Base-by-base conservation (phyloP, 176 grass and related monocot species). In the Aegilops bicornis region DNA sequence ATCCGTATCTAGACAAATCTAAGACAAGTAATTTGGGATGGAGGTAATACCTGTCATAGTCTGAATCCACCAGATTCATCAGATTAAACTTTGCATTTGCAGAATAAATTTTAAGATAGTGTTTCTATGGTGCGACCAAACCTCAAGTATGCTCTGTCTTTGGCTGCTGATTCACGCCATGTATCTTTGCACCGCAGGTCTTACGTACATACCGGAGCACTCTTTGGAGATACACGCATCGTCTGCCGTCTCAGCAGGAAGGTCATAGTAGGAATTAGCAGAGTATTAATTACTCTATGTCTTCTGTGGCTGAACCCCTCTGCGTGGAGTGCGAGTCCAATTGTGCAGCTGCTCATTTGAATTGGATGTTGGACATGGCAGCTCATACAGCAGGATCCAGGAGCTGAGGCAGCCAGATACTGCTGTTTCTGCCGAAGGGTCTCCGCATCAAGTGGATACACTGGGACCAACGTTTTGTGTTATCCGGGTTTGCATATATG, bases 221-320 rank as follows among this genome's bases (percentile, higher is more conserved):
- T 92, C 97, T 30, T 83, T 99, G 89, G 90, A 99, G 85, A 99
- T 99, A 84, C 82, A 99, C 81, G 92, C 97, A 24, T 93, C 92
- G 61, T 91, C 97, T 54, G 89, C 80, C 64, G 91, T 91, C 90
- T 82, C 90, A 77, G 82, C 89, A 13, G 92, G 92, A 75, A 94
- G 90, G 70, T 81, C 90, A 80, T 99, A 97, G 79, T 99, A 94
- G 79, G 16, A 89, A 73, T 60, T 39, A 85, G 25, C 22, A 3
- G 24, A 62, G 45, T 43, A 73, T 73, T 78, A 33, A 52, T 52
- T 39, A 78, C 10, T n/a, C 14, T 23, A 16, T 86, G 25, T 81
- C 19, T 60, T 62, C 61, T 22, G 5, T 39, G 27, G 52, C 47
- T 81, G 35, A 29, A 12, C 22, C 71, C 22, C 71, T 63, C 20